A percentile compares a stretch with the other conserved stretches of the same genome.
These are phyloP conservation scores for Nepenthes gracilis DNA, from an alignment of 148 eudicot genomes.

Conservation along the genomic window DNA sequence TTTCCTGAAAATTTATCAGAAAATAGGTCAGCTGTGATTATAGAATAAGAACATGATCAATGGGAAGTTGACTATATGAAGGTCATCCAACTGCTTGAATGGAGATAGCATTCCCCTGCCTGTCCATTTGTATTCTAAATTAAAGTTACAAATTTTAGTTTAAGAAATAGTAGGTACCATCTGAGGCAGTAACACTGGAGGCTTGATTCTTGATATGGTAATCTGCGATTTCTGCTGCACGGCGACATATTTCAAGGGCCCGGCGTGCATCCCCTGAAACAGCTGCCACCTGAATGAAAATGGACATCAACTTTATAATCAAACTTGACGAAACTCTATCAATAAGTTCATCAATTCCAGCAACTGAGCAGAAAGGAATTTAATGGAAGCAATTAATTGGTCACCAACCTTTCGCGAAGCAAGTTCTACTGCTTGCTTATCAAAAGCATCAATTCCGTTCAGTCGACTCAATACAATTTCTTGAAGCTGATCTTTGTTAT, in stretches of 20 bases:
- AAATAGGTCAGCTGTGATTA: background rate
- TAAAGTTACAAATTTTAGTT: background rate
- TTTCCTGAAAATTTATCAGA: slow-evolving; percentile 39
- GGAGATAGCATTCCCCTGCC: background rate
- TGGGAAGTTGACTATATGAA: background rate
- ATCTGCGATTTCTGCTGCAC: slow-evolving; percentile 94
- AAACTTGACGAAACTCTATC: slow-evolving; percentile 1
- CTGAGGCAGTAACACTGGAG: slow-evolving; percentile 26
- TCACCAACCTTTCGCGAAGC: slow-evolving; percentile 80
- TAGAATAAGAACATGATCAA: background rate
- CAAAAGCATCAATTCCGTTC: slow-evolving; percentile 94
- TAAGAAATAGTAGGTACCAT: slow-evolving; percentile 26
- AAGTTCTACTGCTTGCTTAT: slow-evolving; percentile 87
- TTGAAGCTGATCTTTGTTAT: slow-evolving; percentile 86
- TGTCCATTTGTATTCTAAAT: background rate
- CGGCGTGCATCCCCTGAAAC: slow-evolving; percentile 98
- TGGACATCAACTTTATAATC: slow-evolving; percentile 1
- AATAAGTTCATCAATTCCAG: background rate
- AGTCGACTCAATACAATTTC: slow-evolving; percentile 85
- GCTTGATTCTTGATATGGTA: slow-evolving; percentile 44
- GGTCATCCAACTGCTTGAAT: background rate
- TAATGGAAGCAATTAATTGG: background rate
- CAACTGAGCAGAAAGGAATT: slow-evolving; percentile 1
- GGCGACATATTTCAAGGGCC: slow-evolving; percentile 93
- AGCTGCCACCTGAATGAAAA: slow-evolving; percentile 73